Base-by-base conservation (phyloP, 225 moss, liverwort and hornwort genomes). In the Asterella californica region DNA sequence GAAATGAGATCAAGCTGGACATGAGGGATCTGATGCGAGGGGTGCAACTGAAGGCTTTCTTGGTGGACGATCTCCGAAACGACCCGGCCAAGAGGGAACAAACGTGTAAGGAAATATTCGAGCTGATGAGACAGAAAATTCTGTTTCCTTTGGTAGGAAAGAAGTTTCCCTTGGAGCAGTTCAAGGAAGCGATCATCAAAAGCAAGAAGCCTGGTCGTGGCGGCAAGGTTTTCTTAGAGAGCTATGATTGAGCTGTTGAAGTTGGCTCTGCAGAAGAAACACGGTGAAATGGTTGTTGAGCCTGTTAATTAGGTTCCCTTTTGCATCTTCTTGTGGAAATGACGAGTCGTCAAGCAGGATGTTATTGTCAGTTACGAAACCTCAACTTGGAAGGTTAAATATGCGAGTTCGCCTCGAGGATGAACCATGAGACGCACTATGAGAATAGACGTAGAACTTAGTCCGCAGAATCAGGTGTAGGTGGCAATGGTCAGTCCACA, bases 151-250 rank as follows among this genome's bases (percentile, higher is more conserved):
- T 79, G 18, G 17, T 22, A 3, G 87, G 87, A 46, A 76, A 74
- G 75, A 80, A 83, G 15, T 89, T 83, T 74, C 79, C 81, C 25
- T 69, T 89, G 4, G 83, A 84, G 76, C 27, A 80, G 11, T 84
- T 84, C 55, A 71, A 80, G 49, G 80, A 68, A 4, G 74, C 74
- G 32, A 49, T 74, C 10, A n/a, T 33, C 9, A 49, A 74, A 24
- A 52, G 53, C n/a, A 74, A 74, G 49, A 74, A 74, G 49, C 74
- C 74, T 12, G 74, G 50, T 14, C 48, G 74, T 2, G 27, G 50
- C n/a, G 74, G 74, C 10, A 74, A 74, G 53, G 49, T 74, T 49
- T 52, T 74, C 0, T n/a, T 74, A 6, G 74, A 74, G 19, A 74
- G 74, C 49, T 74, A 74, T n/a, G 74, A 50, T 62, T 62, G 57